phyloP scores from a whole-genome alignment of 495 filamentous ascomycete species.

The Darksidea phi region DNA sequence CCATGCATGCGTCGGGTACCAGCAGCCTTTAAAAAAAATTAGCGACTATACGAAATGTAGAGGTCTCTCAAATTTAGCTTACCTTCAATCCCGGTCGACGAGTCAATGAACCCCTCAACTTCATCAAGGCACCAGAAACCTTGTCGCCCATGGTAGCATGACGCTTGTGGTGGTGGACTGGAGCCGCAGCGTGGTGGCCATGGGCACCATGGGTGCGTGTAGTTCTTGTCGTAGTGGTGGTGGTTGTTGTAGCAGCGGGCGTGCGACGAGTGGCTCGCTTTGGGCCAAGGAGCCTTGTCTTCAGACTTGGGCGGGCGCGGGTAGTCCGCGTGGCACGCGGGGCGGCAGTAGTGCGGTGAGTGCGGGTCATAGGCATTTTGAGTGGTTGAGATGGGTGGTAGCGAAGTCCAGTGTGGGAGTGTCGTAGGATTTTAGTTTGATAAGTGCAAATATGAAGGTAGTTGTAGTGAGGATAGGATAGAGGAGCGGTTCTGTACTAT shows the following conservation, averaged over 20 bases:
- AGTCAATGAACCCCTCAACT: conserved; percentile 62
- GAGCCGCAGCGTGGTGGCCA: conserved; percentile 11
- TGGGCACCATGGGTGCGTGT: conserved; percentile 24
- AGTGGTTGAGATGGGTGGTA: conserved; percentile 6
- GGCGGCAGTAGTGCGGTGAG: conserved; percentile 13
- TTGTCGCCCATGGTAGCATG: conserved; percentile 64
- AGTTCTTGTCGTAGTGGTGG: conserved; percentile 40
- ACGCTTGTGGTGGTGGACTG: conserved; percentile 54
- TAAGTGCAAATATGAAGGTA: background rate
- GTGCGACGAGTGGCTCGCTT: conserved; percentile 34
- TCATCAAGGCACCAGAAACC: conserved; percentile 66
- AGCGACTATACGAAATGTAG: conserved; percentile 6
- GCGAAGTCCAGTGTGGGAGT: conserved; percentile 2
- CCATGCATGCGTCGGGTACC: conserved; percentile 70
- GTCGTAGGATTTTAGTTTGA: too few species aligned
- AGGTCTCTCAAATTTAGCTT: conserved; percentile 24
- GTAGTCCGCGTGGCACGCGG: conserved; percentile 25
- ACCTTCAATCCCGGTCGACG: conserved; percentile 63
- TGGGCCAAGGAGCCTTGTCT: conserved; percentile 36
- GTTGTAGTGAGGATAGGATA: conserved; percentile 1
- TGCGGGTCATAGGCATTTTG: conserved; percentile 24
- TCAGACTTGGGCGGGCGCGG: conserved; percentile 34
- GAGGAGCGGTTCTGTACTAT: background rate
- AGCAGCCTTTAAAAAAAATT: conserved; percentile 54
- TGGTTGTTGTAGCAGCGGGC: conserved; percentile 44